These are phyloP conservation scores for Backusella psychrophila DNA, from an alignment of 192 early-diverging fungal species.

Conservation along the genomic window DNA sequence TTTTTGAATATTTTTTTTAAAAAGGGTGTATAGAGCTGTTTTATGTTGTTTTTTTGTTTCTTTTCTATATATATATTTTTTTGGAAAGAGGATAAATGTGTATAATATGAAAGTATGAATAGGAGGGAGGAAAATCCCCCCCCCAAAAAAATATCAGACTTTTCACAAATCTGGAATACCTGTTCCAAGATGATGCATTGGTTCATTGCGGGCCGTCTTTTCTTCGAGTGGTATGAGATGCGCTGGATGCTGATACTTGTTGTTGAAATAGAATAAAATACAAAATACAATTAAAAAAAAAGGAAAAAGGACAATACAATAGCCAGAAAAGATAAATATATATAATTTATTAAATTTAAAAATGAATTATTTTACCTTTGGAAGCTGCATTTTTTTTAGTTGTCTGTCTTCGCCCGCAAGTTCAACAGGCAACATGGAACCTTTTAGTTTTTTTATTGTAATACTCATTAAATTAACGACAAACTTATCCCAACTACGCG, in stretches of 20 bases:
- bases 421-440: constrained; percentile 3
- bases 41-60: neutral
- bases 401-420: neutral
- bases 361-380: constrained; percentile 6
- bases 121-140: neutral
- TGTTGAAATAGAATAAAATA: neutral
- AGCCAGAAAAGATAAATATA: neutral
- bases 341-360: neutral
- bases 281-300: neutral
- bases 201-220: neutral
- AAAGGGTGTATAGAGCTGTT: too few relatives aligned
- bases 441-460: constrained; percentile 54
- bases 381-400: neutral
- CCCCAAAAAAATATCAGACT: neutral
- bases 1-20: too few relatives aligned
- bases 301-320: neutral
- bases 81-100: neutral
- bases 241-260: neutral
- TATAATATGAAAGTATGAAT: neutral
- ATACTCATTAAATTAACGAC: constrained; percentile 67
- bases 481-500: constrained; percentile 82
- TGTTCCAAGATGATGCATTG: neutral
- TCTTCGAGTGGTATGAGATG: neutral
- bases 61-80: too few relatives aligned
- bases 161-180: neutral